phyloP scores from a whole-genome alignment of 192 early-diverging fungal genomes.

The Phycomyces nitens region DNA sequence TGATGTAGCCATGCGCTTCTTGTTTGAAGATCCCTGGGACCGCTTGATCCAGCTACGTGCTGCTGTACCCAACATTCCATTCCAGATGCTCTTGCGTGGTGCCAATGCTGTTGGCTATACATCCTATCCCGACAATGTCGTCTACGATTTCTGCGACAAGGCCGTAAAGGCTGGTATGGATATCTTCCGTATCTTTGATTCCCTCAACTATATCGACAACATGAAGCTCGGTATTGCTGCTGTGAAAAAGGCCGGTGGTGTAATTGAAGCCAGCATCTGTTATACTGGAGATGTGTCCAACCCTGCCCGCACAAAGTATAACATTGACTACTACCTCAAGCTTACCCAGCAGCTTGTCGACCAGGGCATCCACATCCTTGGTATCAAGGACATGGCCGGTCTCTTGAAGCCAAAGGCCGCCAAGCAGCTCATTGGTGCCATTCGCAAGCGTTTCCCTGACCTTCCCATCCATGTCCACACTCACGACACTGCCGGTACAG shows the following conservation, averaged over 20 bases:
- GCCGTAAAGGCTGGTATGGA: constrained; percentile 88
- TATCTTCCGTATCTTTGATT: constrained; percentile 97
- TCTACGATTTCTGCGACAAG: constrained; percentile 94
- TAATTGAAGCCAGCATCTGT: constrained; percentile 87
- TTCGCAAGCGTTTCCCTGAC: constrained; percentile 81
- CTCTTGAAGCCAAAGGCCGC: constrained; percentile 91
- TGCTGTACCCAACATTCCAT: constrained; percentile 93
- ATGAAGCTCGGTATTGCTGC: constrained; percentile 91
- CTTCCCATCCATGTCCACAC: constrained; percentile 95
- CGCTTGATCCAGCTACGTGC: constrained; percentile 78
- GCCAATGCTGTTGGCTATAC: constrained; percentile 98
- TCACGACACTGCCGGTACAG: constrained; percentile 98
- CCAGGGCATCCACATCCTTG: constrained; percentile 89
- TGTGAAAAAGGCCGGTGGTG: constrained; percentile 92
- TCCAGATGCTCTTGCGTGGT: constrained; percentile 97
- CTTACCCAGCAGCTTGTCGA: constrained; percentile 84
- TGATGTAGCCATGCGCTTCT: constrained; percentile 94
- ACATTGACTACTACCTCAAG: constrained; percentile 90
- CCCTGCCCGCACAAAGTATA: constrained; percentile 78
- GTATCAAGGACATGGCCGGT: constrained; percentile 97
- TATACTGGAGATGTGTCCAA: constrained; percentile 95
- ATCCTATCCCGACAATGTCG: constrained; percentile 94
- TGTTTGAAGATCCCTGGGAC: constrained; percentile 97
- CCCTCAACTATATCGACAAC: constrained; percentile 96
- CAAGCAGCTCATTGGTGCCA: constrained; percentile 77